A percentile compares a stretch with the other conserved stretches of the same genome.
These are phyloP conservation scores for Pichia paraexigua DNA, from an alignment of 805 yeast genomes.

Conservation along the genomic window DNA sequence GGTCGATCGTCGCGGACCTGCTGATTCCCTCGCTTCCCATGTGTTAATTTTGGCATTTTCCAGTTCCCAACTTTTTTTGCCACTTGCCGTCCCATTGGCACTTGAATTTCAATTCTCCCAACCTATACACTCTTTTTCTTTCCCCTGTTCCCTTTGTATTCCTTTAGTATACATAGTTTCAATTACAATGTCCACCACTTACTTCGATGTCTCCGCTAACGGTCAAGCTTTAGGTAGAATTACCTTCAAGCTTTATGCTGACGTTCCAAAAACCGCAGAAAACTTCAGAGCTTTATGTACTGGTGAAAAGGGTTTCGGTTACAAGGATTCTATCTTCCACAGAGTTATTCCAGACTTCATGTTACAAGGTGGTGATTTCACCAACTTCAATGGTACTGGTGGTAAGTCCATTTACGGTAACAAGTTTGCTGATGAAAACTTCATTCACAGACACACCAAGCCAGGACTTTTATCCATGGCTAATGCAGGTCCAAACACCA, in stretches of 20 bases:
- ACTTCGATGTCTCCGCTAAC: slow-evolving; percentile 35
- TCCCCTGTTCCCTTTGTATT: not conserved
- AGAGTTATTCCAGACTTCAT: slow-evolving; percentile 94
- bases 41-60: no score
- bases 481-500: slow-evolving; percentile 87
- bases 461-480: slow-evolving; percentile 89
- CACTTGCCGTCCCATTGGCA: not conserved
- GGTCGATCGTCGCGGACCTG: not conserved
- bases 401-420: slow-evolving; percentile 82
- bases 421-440: slow-evolving; percentile 56
- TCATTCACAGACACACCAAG: slow-evolving; percentile 61
- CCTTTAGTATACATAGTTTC: not conserved
- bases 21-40: not conserved
- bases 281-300: slow-evolving; percentile 78
- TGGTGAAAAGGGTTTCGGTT: slow-evolving; percentile 93
- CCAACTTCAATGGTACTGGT: slow-evolving; percentile 84
- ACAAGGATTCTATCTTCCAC: slow-evolving; percentile 85
- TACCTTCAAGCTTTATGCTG: slow-evolving; percentile 82
- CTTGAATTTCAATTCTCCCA: not conserved
- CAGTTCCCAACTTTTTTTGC: not conserved
- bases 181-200: slow-evolving; percentile 31
- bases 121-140: not conserved
- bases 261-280: slow-evolving; percentile 78
- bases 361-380: slow-evolving; percentile 94
- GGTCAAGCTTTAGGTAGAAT: slow-evolving; percentile 43